Conservation (phyloP, 2,329 filamentous ascomycete genomes). For the Sporothrix globosa region DNA sequence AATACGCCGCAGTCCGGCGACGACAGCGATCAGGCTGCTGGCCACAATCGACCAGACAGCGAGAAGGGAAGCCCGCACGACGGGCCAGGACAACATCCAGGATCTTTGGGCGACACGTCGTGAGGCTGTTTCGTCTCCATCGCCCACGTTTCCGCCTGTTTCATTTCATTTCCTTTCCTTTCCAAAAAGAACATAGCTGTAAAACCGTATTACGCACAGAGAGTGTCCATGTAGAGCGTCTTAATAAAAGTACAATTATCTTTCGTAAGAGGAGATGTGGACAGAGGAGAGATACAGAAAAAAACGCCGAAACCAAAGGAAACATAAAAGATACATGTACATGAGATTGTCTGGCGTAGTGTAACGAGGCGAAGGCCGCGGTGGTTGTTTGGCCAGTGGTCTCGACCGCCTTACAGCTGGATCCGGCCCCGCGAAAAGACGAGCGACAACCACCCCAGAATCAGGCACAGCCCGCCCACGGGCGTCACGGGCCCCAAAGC, state of each 20-base stretch:
- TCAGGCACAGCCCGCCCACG: slow-evolving; percentile 64
- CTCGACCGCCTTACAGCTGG: slow-evolving; percentile 19
- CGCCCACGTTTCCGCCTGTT: too few relatives aligned
- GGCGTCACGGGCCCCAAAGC: slow-evolving; percentile 67
- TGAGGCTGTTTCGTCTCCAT: not conserved
- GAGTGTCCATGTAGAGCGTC: not conserved
- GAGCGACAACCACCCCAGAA: slow-evolving; percentile 63
- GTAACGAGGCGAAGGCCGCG: too few relatives aligned
- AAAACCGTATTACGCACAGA: not conserved
- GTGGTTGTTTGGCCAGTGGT: too few relatives aligned
- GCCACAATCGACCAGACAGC: not conserved
- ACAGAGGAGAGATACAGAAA: slow-evolving; percentile 2
- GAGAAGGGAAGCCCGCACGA: not conserved
- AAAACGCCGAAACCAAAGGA: not conserved
- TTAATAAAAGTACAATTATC: not conserved
- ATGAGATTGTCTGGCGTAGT: not conserved
- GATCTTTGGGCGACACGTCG: not conserved
- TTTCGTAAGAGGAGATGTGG: too few relatives aligned
- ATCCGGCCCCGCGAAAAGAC: slow-evolving; percentile 37
- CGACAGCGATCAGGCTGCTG: not conserved
- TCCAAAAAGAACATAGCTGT: too few relatives aligned
- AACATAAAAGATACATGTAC: not conserved
- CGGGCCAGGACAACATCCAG: not conserved
- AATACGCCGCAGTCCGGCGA: not conserved
- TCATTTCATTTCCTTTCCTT: too few relatives aligned